These are phyloP conservation scores for Trichomonas gallinae DNA, from an alignment of 208 protist species.

Conservation along the genomic window DNA sequence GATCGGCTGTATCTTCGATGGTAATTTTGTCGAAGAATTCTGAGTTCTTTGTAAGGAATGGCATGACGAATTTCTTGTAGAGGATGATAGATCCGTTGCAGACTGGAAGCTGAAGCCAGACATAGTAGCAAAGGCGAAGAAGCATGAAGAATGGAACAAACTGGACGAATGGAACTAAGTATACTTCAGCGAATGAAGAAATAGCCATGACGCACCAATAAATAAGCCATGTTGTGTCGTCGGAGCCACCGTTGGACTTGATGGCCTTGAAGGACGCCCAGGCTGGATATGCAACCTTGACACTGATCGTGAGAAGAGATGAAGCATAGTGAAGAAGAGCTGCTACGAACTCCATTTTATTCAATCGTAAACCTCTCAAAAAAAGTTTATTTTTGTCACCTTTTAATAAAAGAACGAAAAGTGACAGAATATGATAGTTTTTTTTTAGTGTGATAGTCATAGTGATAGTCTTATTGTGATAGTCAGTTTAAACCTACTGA, in stretches of 20 bases:
- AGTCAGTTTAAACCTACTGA: too few species aligned
- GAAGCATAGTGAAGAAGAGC: background rate
- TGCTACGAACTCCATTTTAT: background rate
- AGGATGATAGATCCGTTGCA: background rate
- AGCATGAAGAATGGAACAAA: constrained; percentile 17
- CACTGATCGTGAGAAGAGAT: background rate
- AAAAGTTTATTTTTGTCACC: too few species aligned
- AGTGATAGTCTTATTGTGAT: too few species aligned
- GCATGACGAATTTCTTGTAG: background rate
- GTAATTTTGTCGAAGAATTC: background rate
- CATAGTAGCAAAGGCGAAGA: background rate
- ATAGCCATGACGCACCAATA: background rate
- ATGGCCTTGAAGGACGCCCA: background rate
- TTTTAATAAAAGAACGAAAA: too few species aligned
- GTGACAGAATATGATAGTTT: too few species aligned
- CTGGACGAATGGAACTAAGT: background rate
- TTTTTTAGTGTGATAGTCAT: too few species aligned
- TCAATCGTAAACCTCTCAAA: background rate
- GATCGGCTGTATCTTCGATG: background rate
- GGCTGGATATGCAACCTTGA: background rate
- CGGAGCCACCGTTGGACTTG: background rate
- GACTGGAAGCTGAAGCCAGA: background rate
- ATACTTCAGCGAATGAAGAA: background rate
- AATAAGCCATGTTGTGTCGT: constrained; percentile 22
- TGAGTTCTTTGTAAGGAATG: background rate